Base-by-base conservation (phyloP, 1,139 yeast genomes). In the Pichia sp. region DNA sequence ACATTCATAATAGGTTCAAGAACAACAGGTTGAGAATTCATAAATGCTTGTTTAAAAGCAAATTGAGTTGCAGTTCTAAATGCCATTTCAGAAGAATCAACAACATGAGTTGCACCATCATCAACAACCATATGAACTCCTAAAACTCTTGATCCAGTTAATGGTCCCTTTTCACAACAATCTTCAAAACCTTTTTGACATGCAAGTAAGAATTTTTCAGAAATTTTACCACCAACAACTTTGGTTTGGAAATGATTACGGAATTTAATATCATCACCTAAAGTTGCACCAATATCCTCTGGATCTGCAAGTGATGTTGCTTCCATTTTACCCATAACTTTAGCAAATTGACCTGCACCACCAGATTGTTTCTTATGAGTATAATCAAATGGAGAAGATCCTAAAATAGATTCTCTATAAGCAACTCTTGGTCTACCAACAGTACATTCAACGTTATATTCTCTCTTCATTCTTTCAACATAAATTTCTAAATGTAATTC, bases 291-390 rank as follows among this genome's bases (percentile, higher is more conserved):
- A 35, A 58, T 41, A 11, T 54, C 59, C 20, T 47, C 66, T 40
- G 79, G 79, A 42, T 74, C 82, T 37, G 75, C 60, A 36, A 91
- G 81, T 12, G 72, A 36, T 24, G 60, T 52, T 25, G 63, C 58
- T 40, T 54, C 66, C 66, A 93, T 66, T 43, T 72, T 77, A 59
- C 99, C 99, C 65, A 89, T 84, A 55, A 91, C 96, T 69, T 93
- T 81, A 66, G 95, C 98, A 62, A 80, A 91, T 70, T 91, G 99
- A 68, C 99, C 99, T 52, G 98, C 95, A 74, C 99, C 99, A 65
- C 99, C 99, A 59, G 93, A 77, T 71, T 91, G 99, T 62, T 89
- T 89, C 74, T 91, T 91, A 71, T 89, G 97, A 26, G 96, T 84
- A 68, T 78, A 86, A 62, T 91, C 97, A 59, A 91, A 89, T n/a